These are phyloP conservation scores for Pistacia integerrima DNA, from an alignment of 345 rosid species.

Conservation along the genomic window DNA sequence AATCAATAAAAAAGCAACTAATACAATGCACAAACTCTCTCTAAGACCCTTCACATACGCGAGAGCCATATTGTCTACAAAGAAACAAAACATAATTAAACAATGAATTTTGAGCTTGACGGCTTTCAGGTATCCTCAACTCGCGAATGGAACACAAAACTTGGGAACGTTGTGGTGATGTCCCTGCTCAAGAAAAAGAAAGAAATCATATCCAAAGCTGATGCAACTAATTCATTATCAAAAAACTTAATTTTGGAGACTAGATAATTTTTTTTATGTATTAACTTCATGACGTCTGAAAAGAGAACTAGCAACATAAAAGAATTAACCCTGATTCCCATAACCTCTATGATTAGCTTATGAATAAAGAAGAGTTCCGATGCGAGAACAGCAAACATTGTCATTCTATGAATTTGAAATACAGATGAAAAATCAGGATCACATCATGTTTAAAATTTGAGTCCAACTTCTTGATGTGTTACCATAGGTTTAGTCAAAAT, in stretches of 20 bases:
- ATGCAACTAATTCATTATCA: no score
- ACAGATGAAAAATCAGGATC: no score
- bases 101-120: not conserved
- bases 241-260: not conserved
- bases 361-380: no score
- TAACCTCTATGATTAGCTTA: no score
- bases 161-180: slow-evolving; percentile 92
- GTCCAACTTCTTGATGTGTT: no score
- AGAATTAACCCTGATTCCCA: not conserved
- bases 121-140: slow-evolving; percentile 74
- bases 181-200: slow-evolving; percentile 54
- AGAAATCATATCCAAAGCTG: not conserved
- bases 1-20: slow-evolving; percentile 9
- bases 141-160: slow-evolving; percentile 98
- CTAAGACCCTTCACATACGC: slow-evolving; percentile 8
- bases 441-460: no score
- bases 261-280: no score
- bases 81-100: slow-evolving; percentile 22
- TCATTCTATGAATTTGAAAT: no score
- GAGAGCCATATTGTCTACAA: slow-evolving; percentile 24
- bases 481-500: no score
- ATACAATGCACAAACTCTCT: slow-evolving; percentile 15
- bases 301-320: not conserved
- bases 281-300: not conserved
- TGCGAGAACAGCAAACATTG: no score